These are phyloP conservation scores for Dactylonectria estremocensis DNA, from an alignment of 2,329 filamentous ascomycete genomes.

Conservation along the genomic window DNA sequence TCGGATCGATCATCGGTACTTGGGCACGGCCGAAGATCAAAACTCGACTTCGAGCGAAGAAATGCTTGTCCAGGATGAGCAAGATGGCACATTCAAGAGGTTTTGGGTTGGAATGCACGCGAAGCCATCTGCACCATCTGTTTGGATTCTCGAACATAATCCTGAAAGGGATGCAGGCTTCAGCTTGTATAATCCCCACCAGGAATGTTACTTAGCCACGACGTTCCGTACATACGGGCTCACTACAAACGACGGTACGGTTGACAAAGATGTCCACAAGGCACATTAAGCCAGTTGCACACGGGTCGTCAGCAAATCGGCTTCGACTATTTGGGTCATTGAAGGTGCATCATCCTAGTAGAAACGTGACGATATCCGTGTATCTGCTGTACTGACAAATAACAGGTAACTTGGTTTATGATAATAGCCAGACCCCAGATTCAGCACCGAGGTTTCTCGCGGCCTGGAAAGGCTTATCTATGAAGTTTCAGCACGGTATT, in stretches of 20 bases:
- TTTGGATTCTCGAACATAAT: neutral
- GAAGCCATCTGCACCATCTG: neutral
- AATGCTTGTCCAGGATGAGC: neutral
- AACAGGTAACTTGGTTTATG: neutral
- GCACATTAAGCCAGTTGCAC: neutral
- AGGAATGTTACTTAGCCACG: neutral
- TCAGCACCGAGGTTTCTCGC: neutral
- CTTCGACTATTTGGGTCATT: neutral
- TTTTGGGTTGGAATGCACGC: slow-evolving; percentile 1
- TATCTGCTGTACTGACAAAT: neutral
- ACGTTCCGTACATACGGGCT: neutral
- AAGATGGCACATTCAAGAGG: neutral
- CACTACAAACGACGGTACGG: neutral
- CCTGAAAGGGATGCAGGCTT: neutral
- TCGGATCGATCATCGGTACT: neutral
- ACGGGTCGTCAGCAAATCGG: neutral
- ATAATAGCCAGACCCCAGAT: neutral
- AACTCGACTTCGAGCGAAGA: neutral
- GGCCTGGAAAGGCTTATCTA: neutral
- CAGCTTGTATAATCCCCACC: neutral
- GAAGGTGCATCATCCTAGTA: neutral
- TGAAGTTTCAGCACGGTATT: neutral
- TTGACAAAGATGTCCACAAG: neutral
- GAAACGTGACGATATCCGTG: neutral
- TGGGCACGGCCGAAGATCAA: neutral